phyloP scores from a whole-genome alignment of 2,329 filamentous ascomycete genomes.

The Podosphaera xanthii region DNA sequence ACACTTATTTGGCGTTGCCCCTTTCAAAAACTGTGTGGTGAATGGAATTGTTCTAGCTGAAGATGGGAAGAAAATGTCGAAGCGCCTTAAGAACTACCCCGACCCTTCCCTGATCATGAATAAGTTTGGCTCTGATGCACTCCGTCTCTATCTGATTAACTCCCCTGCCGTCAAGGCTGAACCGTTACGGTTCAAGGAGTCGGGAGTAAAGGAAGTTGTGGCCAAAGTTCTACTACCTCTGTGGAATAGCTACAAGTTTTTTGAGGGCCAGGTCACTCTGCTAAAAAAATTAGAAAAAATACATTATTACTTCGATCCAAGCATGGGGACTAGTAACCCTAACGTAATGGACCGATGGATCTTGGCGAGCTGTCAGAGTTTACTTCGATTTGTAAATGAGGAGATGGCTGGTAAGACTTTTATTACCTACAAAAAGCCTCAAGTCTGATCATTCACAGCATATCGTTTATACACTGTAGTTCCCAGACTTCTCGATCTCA shows the following conservation, averaged over 20 bases:
- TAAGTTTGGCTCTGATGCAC: slow-evolving; percentile 75
- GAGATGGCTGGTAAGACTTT: slow-evolving; percentile 55
- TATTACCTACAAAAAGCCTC: not conserved
- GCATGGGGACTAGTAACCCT: slow-evolving; percentile 49
- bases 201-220: slow-evolving; percentile 84
- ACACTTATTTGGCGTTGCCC: slow-evolving; percentile 62
- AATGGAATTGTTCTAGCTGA: slow-evolving; percentile 87
- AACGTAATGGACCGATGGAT: slow-evolving; percentile 98
- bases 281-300: slow-evolving; percentile 66
- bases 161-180: slow-evolving; percentile 86
- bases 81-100: slow-evolving; percentile 88
- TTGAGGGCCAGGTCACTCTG: slow-evolving; percentile 65
- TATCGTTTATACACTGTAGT: slow-evolving; percentile 82
- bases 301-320: slow-evolving; percentile 58
- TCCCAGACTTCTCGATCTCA: slow-evolving; percentile 56
- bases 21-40: slow-evolving; percentile 91
- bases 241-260: slow-evolving; percentile 97
- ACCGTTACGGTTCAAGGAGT: slow-evolving; percentile 73
- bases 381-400: slow-evolving; percentile 75
- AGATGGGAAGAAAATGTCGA: slow-evolving; percentile 97
- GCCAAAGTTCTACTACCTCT: slow-evolving; percentile 74
- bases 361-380: slow-evolving; percentile 70
- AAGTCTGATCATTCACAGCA: slow-evolving; percentile 18
- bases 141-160: slow-evolving; percentile 90
- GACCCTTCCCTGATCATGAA: slow-evolving; percentile 66